Evolutionary conservation across 2,329 filamentous ascomycete genomes (phyloP).

Genomic region (Talaromyces sp.): DNA sequence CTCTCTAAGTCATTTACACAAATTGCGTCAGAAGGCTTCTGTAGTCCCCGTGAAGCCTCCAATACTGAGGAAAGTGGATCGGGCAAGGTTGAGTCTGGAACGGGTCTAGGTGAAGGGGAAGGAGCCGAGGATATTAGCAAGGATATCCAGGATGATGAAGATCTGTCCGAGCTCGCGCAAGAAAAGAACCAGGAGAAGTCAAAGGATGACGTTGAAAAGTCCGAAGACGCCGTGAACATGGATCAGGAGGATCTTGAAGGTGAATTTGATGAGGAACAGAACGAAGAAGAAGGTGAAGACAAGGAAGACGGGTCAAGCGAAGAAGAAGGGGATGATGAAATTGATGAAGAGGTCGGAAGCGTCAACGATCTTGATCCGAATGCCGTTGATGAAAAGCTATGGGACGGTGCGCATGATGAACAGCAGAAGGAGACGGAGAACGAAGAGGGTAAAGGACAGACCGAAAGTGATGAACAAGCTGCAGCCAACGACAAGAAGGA

Average conservation of each 20-base stretch:
- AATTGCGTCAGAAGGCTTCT: slow-evolving; percentile 83
- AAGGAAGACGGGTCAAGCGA: slow-evolving; percentile 62
- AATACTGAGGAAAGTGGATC: slow-evolving; percentile 61
- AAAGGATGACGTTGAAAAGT: slow-evolving; percentile 42
- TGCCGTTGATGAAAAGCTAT: slow-evolving; percentile 97
- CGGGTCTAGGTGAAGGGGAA: slow-evolving; percentile 89
- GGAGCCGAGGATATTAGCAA: slow-evolving; percentile 98
- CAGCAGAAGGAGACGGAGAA: slow-evolving; percentile 70
- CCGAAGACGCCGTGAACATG: slow-evolving; percentile 50
- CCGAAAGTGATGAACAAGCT: slow-evolving; percentile 57
- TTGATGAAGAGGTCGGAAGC: slow-evolving; percentile 86
- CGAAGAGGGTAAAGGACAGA: slow-evolving; percentile 56
- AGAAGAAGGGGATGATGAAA: slow-evolving; percentile 60
- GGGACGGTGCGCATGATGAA: slow-evolving; percentile 76
- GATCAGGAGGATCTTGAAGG: slow-evolving; percentile 89
- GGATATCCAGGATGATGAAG: slow-evolving; percentile 89
- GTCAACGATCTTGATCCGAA: slow-evolving; percentile 87
- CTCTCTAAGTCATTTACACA: slow-evolving; percentile 75
- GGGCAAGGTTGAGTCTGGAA: slow-evolving; percentile 84
- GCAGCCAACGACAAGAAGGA: slow-evolving; percentile 54
- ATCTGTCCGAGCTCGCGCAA: slow-evolving; percentile 85
- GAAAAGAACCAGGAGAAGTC: slow-evolving; percentile 65
- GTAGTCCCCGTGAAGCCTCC: slow-evolving; percentile 78
- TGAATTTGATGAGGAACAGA: slow-evolving; percentile 62
- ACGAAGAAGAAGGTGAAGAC: slow-evolving; percentile 49